Evolutionary conservation across 73 alveolate species (phyloP).

Genomic region (Paramecium biaurelia): DNA sequence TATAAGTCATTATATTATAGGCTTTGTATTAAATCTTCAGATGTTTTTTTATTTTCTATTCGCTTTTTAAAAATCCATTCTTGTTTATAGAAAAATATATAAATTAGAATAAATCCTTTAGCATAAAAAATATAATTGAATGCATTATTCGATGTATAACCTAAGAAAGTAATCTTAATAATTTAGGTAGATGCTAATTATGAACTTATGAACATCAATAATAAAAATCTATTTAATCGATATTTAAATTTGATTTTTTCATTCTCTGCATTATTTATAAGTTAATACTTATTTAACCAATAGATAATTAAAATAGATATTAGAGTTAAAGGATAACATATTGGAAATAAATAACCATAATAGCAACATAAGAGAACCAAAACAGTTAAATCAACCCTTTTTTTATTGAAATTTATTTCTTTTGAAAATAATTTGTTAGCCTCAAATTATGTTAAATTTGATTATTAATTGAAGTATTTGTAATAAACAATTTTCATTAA

Average conservation of each 20-base stretch:
- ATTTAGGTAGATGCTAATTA: not conserved
- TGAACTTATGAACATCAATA: not conserved
- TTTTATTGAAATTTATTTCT: not conserved
- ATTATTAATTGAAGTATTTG: not conserved
- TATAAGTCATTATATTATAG: not conserved
- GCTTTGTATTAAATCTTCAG: no score
- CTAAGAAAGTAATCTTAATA: not conserved
- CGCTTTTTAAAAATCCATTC: not conserved
- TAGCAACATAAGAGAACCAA: not conserved
- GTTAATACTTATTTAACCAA: not conserved
- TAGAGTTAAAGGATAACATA: not conserved
- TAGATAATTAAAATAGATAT: not conserved
- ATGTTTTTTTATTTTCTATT: no score
- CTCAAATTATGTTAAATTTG: not conserved
- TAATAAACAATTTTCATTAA: not conserved
- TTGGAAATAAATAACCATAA: not conserved
- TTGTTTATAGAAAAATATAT: not conserved
- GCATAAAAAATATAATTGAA: not conserved
- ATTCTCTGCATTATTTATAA: not conserved
- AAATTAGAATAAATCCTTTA: not conserved
- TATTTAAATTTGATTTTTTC: not conserved
- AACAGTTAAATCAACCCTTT: not conserved
- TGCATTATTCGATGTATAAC: not conserved
- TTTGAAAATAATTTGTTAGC: not conserved
- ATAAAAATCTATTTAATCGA: not conserved